Percentiles rank a stretch among this genome's conserved stretches.
These are phyloP conservation scores for Deuterostichococcus epilithicus DNA, from an alignment of 139 green algal species.

Conservation along the genomic window DNA sequence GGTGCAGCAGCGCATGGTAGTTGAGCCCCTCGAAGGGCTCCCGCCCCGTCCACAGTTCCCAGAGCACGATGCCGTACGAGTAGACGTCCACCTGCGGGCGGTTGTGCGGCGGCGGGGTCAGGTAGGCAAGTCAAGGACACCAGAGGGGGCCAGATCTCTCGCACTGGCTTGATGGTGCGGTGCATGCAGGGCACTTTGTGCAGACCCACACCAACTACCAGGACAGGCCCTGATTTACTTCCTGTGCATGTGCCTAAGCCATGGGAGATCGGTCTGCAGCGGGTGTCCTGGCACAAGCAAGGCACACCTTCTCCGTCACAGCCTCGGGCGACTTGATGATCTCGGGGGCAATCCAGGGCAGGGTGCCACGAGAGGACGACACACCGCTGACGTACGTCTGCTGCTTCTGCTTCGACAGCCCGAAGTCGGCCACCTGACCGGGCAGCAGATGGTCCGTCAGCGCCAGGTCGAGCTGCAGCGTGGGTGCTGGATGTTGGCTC, in stretches of 20 bases:
- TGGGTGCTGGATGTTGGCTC: neutral
- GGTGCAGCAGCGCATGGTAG: slow-evolving; percentile 76
- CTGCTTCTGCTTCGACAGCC: slow-evolving; percentile 61
- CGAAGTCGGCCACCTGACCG: slow-evolving; percentile 67
- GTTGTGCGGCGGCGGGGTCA: too few species aligned
- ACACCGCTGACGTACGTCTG: slow-evolving; percentile 72
- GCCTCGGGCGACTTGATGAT: slow-evolving; percentile 65
- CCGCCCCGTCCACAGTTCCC: slow-evolving; percentile 67
- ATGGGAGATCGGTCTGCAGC: neutral
- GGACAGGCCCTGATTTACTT: neutral
- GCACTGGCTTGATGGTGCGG: too few species aligned
- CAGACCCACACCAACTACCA: neutral
- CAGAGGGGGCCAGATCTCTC: too few species aligned
- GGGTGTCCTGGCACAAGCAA: neutral
- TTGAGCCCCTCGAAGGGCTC: slow-evolving; percentile 72
- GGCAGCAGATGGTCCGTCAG: neutral
- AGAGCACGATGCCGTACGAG: slow-evolving; percentile 74
- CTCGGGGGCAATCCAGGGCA: slow-evolving; percentile 79
- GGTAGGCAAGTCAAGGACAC: too few species aligned
- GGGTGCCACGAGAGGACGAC: slow-evolving; percentile 61
- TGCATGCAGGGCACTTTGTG: too few species aligned
- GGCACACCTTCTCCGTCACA: slow-evolving; percentile 49
- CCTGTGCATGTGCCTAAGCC: neutral
- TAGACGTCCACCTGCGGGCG: slow-evolving; percentile 59
- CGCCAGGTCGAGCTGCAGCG: neutral